Evolutionary conservation across 768 basidiomycete genomes (phyloP).

Genomic region (Hirschioporus abietinus): DNA sequence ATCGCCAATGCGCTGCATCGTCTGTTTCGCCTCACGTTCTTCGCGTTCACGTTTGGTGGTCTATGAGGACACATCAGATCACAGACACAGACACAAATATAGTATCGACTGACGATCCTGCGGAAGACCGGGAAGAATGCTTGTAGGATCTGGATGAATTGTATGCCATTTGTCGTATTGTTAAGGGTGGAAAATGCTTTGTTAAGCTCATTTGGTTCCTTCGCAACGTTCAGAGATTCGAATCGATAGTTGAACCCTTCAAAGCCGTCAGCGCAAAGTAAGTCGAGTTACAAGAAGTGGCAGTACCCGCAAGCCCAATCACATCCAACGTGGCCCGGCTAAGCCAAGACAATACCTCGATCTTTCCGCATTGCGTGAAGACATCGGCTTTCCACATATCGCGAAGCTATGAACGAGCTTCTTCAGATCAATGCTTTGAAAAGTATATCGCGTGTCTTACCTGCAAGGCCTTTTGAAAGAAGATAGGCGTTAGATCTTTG

Average conservation of each 20-base stretch:
- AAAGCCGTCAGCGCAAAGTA: not conserved
- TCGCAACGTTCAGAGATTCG: constrained; percentile 23
- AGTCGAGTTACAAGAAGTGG: not conserved
- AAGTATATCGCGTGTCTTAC: constrained; percentile 23
- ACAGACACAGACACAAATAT: no score
- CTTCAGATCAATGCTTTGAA: constrained; percentile 2
- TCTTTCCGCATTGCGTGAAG: constrained; percentile 14
- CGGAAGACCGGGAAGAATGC: constrained; percentile 19
- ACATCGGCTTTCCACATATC: constrained; percentile 15
- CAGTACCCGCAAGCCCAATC: constrained; percentile 62
- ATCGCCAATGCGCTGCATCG: constrained; percentile 23
- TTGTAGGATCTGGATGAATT: constrained; percentile 14
- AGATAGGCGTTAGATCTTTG: constrained; percentile 50
- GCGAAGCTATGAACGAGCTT: constrained; percentile 14
- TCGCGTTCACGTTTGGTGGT: constrained; percentile 14
- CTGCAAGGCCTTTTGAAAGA: constrained; percentile 48
- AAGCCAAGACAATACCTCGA: constrained; percentile 64
- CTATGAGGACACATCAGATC: constrained; percentile 9
- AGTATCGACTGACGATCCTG: constrained; percentile 15
- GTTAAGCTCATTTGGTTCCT: constrained; percentile 26
- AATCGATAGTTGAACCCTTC: constrained; percentile 32
- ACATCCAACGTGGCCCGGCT: constrained; percentile 68
- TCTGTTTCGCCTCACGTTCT: constrained; percentile 1
- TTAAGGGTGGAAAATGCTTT: constrained; percentile 25
- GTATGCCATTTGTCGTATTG: constrained; percentile 4